Base-by-base conservation (phyloP, 176 grass and related monocot genomes). In the Guadua angustifolia region DNA sequence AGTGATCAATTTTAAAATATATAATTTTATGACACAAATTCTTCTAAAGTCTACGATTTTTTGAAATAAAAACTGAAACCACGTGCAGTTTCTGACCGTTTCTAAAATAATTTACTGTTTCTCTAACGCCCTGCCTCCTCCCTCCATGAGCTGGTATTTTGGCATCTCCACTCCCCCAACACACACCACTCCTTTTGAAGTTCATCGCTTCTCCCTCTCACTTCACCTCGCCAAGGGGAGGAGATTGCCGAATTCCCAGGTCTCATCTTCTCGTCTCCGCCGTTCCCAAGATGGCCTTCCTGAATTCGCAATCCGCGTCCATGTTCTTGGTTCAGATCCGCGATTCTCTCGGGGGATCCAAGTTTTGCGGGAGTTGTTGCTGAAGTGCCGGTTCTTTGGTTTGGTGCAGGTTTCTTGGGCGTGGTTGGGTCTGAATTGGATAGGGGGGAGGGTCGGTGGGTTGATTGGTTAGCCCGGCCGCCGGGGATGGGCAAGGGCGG, bases 401-500 rank as follows among this genome's bases (percentile, higher is more conserved):
- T 21, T 53, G 45, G 15, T 69, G 88, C 88, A 90, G 88, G 83
- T 72, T 71, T 57, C 35, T 75, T 55, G 12, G 63, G 50, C 56
- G 9, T 24, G 29, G 19, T 56, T 51, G 71, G 64, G 64, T 1
- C 26, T 74, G 73, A 75, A 71, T 89, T 79, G 44, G 82, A 87
- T 59, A 51, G 35, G 4, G 8, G 26, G 17, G 43, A 14, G 63
- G 21, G 60, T 55, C 32, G 7, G 74, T n/a, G 10, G 53, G 53
- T 75, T 85, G 77, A 76, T 47, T 32, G 61, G 77, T 79, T 14
- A 15, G 12, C 66, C 25, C 45, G 51, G 74, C 76, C 33, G 82
- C 82, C 80, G 51, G 71, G 66, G 69, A 95, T 95, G 93, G 93
- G 90, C n/a, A 95, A 95, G 85, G 93, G 93, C 75, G 93, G 88